Conservation (phyloP, 1,284 basidiomycete species). For the Kalmanozyma brasiliensis region DNA sequence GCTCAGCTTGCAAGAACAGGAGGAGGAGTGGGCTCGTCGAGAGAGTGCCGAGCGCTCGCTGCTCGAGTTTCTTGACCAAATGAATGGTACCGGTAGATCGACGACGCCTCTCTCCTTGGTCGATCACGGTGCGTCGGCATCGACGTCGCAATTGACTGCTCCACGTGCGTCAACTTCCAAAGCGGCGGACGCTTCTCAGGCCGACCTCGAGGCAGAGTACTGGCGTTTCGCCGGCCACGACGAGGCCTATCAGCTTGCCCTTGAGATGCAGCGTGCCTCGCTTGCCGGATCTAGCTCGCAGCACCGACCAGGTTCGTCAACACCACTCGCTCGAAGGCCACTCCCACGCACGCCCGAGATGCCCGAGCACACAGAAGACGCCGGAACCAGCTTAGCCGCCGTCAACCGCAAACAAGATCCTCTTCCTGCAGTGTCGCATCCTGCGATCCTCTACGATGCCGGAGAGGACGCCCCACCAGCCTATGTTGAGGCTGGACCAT, state of each 20-base stretch:
- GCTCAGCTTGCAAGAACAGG: slow-evolving; percentile 42
- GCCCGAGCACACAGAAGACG: neutral
- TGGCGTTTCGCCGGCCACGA: slow-evolving; percentile 44
- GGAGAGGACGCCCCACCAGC: slow-evolving; percentile 28
- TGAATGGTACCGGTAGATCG: neutral
- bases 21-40: slow-evolving; percentile 47
- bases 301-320: neutral
- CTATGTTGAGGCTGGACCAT: slow-evolving; percentile 20
- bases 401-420: slow-evolving; percentile 4
- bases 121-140: neutral
- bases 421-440: neutral
- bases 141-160: neutral
- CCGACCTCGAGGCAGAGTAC: slow-evolving; percentile 35
- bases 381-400: neutral
- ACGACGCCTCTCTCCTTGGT: slow-evolving; percentile 2
- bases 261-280: slow-evolving; percentile 32
- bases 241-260: slow-evolving; percentile 40
- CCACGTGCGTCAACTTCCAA: neutral
- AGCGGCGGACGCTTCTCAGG: neutral
- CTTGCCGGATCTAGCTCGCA: slow-evolving; percentile 3
- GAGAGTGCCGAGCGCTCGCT: slow-evolving; percentile 42
- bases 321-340: slow-evolving; percentile 13
- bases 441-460: slow-evolving; percentile 2
- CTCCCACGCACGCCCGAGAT: slow-evolving; percentile 22
- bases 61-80: slow-evolving; percentile 31